Conservation (phyloP, 1,284 basidiomycete genomes). For the Irpex sp. region DNA sequence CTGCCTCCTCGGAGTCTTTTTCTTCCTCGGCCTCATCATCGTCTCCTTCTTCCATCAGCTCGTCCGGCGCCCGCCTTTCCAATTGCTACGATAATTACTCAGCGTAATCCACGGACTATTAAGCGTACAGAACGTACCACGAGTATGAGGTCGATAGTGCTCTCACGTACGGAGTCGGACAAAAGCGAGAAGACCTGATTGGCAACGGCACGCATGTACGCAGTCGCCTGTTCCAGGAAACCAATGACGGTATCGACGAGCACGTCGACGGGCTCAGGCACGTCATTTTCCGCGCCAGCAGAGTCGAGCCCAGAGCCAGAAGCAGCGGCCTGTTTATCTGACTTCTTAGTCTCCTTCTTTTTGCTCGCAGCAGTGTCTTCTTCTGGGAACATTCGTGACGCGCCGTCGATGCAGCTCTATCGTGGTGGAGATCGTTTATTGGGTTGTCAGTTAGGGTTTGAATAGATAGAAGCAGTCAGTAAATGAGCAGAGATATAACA, state of each 20-base stretch:
- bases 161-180: constrained; percentile 64
- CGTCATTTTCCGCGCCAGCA: constrained; percentile 32
- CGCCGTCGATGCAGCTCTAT: constrained; percentile 41
- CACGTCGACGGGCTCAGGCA: constrained; percentile 70
- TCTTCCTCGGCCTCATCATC: constrained; percentile 12
- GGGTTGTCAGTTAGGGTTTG: constrained; percentile 1
- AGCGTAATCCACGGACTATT: constrained; percentile 4
- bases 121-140: constrained; percentile 44
- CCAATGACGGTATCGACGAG: constrained; percentile 88
- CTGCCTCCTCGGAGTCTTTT: constrained; percentile 26
- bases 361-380: constrained; percentile 20
- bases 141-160: constrained; percentile 82
- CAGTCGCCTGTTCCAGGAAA: constrained; percentile 82
- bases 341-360: constrained; percentile 42
- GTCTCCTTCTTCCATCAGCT: constrained; percentile 44
- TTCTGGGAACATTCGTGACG: constrained; percentile 45
- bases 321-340: background rate
- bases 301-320: constrained; percentile 17
- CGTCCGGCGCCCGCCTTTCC: constrained; percentile 62
- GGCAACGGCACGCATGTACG: constrained; percentile 79
- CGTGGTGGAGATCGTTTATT: background rate
- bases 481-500: background rate
- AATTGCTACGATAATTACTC: constrained; percentile 65
- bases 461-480: background rate
- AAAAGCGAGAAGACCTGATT: constrained; percentile 83